Conservation (phyloP, 306 rosid species). For the apple (Malus domestica) region DNA sequence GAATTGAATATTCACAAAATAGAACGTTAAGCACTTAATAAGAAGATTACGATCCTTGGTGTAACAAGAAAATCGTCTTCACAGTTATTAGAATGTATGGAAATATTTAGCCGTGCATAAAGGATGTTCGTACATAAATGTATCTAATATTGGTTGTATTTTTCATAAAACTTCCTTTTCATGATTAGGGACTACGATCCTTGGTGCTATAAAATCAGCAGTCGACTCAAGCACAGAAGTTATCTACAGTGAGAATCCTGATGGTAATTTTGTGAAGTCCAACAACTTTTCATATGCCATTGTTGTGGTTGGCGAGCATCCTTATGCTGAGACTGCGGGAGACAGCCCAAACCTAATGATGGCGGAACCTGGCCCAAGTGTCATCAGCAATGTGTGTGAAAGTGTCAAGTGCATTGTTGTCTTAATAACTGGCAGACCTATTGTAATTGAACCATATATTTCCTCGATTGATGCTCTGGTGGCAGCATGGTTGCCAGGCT, state of each 20-base stretch:
- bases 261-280: constrained; percentile 53
- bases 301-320: constrained; percentile 74
- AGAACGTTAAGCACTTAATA: background rate
- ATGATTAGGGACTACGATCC: constrained; percentile 76
- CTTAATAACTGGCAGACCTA: constrained; percentile 72
- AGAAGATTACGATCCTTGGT: background rate
- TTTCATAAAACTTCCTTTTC: constrained; percentile 5
- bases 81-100: background rate
- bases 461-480: constrained; percentile 58
- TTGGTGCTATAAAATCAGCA: constrained; percentile 51
- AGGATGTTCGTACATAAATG: background rate
- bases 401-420: constrained; percentile 61
- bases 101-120: background rate
- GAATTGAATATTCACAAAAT: background rate
- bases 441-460: constrained; percentile 74
- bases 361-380: constrained; percentile 62
- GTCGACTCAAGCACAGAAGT: constrained; percentile 68
- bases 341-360: constrained; percentile 65
- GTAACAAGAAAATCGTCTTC: background rate
- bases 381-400: constrained; percentile 63
- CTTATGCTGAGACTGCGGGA: constrained; percentile 74
- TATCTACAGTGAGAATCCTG: constrained; percentile 60
- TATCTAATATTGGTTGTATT: background rate
- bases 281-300: constrained; percentile 66
- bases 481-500: constrained; percentile 93